These are phyloP conservation scores for Pyrus pyrifolia DNA, from an alignment of 306 rosid species.

Conservation along the genomic window DNA sequence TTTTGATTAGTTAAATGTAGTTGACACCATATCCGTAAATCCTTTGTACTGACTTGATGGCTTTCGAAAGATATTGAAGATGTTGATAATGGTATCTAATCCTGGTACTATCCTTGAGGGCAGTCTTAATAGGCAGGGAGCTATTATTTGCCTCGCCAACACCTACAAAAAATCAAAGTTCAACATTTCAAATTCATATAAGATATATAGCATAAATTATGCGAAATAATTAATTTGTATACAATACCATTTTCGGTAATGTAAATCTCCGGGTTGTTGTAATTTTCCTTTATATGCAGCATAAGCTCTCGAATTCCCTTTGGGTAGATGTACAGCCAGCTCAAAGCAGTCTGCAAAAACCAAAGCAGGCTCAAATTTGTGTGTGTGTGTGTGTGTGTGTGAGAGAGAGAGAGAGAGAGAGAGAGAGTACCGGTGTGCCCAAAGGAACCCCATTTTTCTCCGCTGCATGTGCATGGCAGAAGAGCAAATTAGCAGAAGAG, in stretches of 20 bases:
- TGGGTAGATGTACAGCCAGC: slow-evolving; percentile 52
- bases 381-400: background rate
- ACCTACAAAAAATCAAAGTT: background rate
- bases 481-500: background rate
- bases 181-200: background rate
- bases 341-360: slow-evolving; percentile 37
- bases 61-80: slow-evolving; percentile 36
- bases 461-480: background rate
- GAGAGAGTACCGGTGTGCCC: slow-evolving; percentile 22
- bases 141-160: slow-evolving; percentile 22
- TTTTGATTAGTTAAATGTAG: no score
- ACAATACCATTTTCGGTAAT: slow-evolving; percentile 56
- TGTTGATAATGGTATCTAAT: slow-evolving; percentile 39
- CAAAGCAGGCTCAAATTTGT: background rate
- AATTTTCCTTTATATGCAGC: slow-evolving; percentile 18
- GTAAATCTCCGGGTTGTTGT: slow-evolving; percentile 38
- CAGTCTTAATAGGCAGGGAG: slow-evolving; percentile 27
- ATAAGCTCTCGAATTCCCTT: slow-evolving; percentile 33
- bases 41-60: slow-evolving; percentile 40
- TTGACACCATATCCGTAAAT: no score
- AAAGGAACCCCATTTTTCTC: slow-evolving; percentile 14
- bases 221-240: no score
- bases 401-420: background rate
- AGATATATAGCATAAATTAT: no score
- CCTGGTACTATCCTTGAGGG: slow-evolving; percentile 37